Conservation (phyloP, 768 basidiomycete species). For the Auricularia auricula-judae region DNA sequence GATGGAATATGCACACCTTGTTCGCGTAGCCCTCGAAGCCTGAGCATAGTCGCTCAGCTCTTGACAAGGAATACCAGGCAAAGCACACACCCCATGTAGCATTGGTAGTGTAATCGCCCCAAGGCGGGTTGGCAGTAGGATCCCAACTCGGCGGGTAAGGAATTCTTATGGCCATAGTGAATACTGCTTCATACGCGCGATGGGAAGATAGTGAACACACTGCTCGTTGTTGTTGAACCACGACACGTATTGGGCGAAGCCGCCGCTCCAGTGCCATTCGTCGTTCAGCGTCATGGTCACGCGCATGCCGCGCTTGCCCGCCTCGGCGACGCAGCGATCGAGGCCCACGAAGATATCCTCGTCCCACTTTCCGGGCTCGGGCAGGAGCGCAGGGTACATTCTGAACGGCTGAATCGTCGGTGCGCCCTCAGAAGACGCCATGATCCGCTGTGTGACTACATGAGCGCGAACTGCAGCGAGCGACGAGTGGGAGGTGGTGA, state of each 20-base stretch:
- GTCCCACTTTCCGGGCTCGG: not conserved
- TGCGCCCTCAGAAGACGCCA: not conserved
- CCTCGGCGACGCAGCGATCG: not conserved
- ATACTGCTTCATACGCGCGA: not conserved
- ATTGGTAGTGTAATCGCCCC: not conserved
- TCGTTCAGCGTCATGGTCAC: not conserved
- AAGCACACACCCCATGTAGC: not conserved
- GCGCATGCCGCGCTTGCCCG: not conserved
- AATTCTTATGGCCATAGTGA: not conserved
- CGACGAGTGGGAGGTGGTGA: not conserved
- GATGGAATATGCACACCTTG: not conserved
- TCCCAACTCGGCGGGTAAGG: not conserved
- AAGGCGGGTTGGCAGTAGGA: not conserved
- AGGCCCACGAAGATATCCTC: not conserved
- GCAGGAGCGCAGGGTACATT: not conserved
- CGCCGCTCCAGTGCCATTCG: not conserved
- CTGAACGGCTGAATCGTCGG: not conserved
- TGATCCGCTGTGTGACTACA: not conserved
- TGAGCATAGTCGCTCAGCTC: not conserved
- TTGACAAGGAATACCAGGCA: not conserved
- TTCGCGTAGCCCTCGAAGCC: not conserved
- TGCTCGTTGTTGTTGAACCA: slow-evolving; percentile 1
- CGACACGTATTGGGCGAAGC: not conserved
- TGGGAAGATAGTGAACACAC: not conserved
- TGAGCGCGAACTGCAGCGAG: not conserved